phyloP scores from a whole-genome alignment of 75 land plant species.

The Isoetes taiwanensis region DNA sequence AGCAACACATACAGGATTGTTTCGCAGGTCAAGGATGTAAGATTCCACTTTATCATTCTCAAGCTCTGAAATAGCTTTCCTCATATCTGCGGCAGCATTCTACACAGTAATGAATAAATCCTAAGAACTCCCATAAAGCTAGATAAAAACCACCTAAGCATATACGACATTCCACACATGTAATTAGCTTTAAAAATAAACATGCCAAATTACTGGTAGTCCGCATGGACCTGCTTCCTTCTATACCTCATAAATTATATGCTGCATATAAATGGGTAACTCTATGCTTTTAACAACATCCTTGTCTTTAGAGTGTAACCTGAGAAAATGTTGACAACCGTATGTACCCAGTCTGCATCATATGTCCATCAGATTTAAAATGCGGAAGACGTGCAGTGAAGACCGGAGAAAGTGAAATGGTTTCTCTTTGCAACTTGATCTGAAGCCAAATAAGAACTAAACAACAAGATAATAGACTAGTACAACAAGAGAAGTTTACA shows the following conservation, averaged over 20 bases:
- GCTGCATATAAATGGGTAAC: no score
- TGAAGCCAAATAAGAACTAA: no score
- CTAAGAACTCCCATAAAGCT: background rate
- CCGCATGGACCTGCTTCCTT: no score
- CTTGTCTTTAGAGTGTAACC: slow-evolving; percentile 28
- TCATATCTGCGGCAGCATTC: slow-evolving; percentile 96
- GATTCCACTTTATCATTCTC: slow-evolving; percentile 68
- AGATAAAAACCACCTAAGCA: background rate
- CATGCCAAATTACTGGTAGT: background rate
- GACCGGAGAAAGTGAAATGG: slow-evolving; percentile 62
- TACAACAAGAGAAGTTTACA: no score
- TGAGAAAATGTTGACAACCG: slow-evolving; percentile 80
- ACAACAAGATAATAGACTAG: no score
- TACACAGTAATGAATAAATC: slow-evolving; percentile 6
- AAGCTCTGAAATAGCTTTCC: slow-evolving; percentile 49
- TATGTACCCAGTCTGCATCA: slow-evolving; percentile 70
- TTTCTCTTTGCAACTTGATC: slow-evolving; percentile 65
- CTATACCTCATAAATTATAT: no score
- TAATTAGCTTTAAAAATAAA: background rate
- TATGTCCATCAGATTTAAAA: slow-evolving; percentile 47
- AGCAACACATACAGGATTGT: slow-evolving; percentile 63
- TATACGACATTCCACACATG: background rate
- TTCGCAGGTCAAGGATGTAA: slow-evolving; percentile 83
- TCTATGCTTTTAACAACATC: background rate
- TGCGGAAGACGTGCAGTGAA: slow-evolving; percentile 65